Conservation (phyloP, 1,284 basidiomycete species). For the Pascua guehoae region DNA sequence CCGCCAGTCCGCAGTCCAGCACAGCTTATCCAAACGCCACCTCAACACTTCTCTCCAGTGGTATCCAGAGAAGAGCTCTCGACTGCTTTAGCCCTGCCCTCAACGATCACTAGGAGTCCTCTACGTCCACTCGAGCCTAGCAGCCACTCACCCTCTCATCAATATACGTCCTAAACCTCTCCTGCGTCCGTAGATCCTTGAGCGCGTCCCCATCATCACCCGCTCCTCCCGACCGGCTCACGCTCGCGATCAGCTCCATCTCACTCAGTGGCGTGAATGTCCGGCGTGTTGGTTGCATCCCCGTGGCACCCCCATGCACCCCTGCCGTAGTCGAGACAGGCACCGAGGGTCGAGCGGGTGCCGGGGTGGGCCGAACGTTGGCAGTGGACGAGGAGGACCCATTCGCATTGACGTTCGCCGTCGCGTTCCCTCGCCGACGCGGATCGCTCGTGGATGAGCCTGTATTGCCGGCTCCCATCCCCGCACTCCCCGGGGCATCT, state of each 20-base stretch:
- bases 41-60: no score
- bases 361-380: no score
- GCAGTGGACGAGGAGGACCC: neutral
- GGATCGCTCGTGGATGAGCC: no score
- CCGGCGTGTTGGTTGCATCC: neutral
- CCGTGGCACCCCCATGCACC: neutral
- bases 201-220: conserved; percentile 46
- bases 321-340: neutral
- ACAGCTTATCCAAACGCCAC: no score
- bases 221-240: conserved; percentile 41
- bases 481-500: no score
- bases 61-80: no score
- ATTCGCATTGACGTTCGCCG: neutral
- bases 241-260: conserved; percentile 40
- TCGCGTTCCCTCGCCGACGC: no score
- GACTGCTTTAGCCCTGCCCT: no score
- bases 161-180: conserved; percentile 41
- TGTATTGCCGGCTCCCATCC: no score
- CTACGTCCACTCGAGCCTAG: no score
- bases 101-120: no score
- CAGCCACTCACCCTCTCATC: conserved; percentile 33
- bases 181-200: conserved; percentile 39
- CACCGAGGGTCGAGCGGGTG: neutral
- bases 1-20: no score
- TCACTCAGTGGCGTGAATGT: conserved; percentile 14